phyloP scores from a whole-genome alignment of 1,284 basidiomycete genomes.

The Pyrrhoderma noxium region DNA sequence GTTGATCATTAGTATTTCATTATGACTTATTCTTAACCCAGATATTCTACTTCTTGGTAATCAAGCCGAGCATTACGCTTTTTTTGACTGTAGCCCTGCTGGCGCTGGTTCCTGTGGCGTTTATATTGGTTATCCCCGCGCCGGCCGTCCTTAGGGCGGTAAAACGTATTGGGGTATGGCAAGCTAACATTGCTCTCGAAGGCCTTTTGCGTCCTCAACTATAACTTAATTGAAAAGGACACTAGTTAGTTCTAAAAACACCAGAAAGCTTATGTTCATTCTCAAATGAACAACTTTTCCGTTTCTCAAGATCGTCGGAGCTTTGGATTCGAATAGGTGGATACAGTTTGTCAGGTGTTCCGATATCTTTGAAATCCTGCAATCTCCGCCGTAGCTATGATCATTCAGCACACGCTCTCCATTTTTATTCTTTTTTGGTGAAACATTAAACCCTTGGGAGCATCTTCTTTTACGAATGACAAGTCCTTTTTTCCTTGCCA shows the following conservation, averaged over 20 bases:
- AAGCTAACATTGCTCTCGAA: constrained; percentile 72
- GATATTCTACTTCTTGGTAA: constrained; percentile 76
- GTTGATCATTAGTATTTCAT: background rate
- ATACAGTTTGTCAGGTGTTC: background rate
- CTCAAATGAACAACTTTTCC: too few species aligned
- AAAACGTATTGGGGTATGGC: constrained; percentile 65
- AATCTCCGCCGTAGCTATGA: too few species aligned
- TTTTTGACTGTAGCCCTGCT: constrained; percentile 50
- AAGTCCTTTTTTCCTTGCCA: too few species aligned
- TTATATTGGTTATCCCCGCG: constrained; percentile 54
- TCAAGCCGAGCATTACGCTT: constrained; percentile 74
- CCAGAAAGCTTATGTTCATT: background rate
- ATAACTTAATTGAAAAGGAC: constrained; percentile 2
- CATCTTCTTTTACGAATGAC: too few species aligned
- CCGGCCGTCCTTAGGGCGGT: constrained; percentile 59
- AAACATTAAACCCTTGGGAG: too few species aligned
- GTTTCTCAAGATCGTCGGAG: background rate
- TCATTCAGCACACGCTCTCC: too few species aligned
- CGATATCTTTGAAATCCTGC: too few species aligned
- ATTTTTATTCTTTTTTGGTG: too few species aligned
- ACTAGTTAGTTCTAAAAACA: background rate
- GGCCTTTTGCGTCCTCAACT: constrained; percentile 35
- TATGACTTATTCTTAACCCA: background rate
- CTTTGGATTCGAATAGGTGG: too few species aligned
- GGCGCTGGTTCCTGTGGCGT: constrained; percentile 47